These are phyloP conservation scores for Raffaelea ambrosiae DNA, from an alignment of 2,329 filamentous ascomycete genomes.

Conservation along the genomic window DNA sequence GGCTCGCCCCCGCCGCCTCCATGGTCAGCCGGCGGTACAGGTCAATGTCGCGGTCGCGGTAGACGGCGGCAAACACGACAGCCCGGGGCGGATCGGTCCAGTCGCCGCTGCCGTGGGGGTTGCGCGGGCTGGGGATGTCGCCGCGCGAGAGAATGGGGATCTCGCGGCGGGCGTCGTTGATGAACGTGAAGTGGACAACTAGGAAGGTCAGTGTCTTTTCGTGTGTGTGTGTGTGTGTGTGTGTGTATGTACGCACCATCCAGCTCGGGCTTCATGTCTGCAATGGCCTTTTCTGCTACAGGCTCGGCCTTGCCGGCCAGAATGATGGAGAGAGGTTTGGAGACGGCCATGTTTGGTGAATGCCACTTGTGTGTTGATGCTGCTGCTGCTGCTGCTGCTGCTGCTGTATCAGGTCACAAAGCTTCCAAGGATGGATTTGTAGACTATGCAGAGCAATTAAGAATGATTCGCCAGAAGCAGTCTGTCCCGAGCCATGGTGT, in stretches of 20 bases:
- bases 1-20: neutral
- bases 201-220: neutral
- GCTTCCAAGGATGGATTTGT: too few species aligned
- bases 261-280: neutral
- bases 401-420: too few species aligned
- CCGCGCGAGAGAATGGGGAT: neutral
- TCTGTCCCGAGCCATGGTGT: too few species aligned
- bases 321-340: neutral
- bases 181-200: neutral
- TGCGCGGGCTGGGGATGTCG: neutral
- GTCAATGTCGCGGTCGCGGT: neutral
- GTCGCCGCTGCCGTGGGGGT: neutral
- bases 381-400: too few species aligned
- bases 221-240: neutral
- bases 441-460: too few species aligned
- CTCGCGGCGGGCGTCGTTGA: neutral
- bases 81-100: neutral
- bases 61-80: neutral
- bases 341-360: too few species aligned
- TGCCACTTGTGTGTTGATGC: too few species aligned
- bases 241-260: neutral
- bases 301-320: neutral
- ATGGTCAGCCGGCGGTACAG: neutral
- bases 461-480: too few species aligned
- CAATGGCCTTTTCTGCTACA: neutral